These are phyloP conservation scores for Carex sylvatica DNA, from an alignment of 202 grass and related monocot genomes.

Conservation along the genomic window DNA sequence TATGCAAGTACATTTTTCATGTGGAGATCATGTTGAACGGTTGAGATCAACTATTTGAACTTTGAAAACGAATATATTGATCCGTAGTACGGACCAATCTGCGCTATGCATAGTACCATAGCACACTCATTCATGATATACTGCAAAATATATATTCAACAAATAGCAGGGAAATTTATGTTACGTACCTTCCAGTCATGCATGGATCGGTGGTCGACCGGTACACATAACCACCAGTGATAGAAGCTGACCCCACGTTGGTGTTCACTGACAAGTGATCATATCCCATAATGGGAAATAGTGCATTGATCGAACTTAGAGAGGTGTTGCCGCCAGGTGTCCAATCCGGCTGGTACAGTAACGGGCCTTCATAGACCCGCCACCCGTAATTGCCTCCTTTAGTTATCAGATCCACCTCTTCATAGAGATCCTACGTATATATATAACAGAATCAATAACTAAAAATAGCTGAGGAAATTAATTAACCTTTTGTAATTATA, in stretches of 20 bases:
- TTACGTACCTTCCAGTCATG: slow-evolving; percentile 70
- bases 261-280: slow-evolving; percentile 58
- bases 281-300: slow-evolving; percentile 87
- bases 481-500: neutral
- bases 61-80: no score
- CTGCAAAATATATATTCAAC: neutral
- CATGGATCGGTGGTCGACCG: slow-evolving; percentile 70
- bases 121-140: no score
- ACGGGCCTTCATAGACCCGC: slow-evolving; percentile 67
- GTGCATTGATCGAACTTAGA: slow-evolving; percentile 69
- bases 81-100: no score
- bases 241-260: slow-evolving; percentile 66
- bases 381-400: slow-evolving; percentile 92
- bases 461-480: neutral
- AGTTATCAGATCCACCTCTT: slow-evolving; percentile 82
- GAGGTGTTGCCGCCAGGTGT: slow-evolving; percentile 81
- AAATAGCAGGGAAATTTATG: neutral
- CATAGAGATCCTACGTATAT: slow-evolving; percentile 54
- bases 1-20: no score
- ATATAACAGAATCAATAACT: neutral
- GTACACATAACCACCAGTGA: slow-evolving; percentile 81
- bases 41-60: no score
- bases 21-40: no score
- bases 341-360: slow-evolving; percentile 45
- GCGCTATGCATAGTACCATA: no score